Evolutionary conservation across 2,329 filamentous ascomycete genomes (phyloP).

Genomic region (Geoglossum cookeanum): DNA sequence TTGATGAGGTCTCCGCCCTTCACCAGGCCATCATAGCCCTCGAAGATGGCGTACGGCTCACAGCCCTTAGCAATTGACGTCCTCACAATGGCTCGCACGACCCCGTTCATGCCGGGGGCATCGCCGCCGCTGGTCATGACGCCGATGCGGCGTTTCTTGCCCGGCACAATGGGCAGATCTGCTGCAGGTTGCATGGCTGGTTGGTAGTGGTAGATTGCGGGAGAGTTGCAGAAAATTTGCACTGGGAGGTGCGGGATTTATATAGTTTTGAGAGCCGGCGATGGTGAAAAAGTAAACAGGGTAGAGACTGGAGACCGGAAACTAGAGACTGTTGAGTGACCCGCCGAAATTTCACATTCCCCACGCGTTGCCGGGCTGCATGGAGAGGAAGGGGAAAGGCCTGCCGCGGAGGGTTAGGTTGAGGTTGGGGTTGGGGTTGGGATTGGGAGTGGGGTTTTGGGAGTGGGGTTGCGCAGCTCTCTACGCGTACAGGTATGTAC

Average conservation of each 20-base stretch:
- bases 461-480: too few relatives aligned
- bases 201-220: neutral
- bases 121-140: constrained; percentile 92
- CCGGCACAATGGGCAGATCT: constrained; percentile 14
- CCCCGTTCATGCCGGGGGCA: constrained; percentile 86
- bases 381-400: too few relatives aligned
- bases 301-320: neutral
- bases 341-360: too few relatives aligned
- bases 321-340: too few relatives aligned
- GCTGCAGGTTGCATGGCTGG: neutral
- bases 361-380: too few relatives aligned
- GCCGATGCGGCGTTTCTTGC: constrained; percentile 49
- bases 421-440: too few relatives aligned
- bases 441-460: too few relatives aligned
- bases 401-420: too few relatives aligned
- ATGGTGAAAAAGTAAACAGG: neutral
- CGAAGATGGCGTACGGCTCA: constrained; percentile 66
- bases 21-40: constrained; percentile 91
- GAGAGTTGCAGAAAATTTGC: neutral
- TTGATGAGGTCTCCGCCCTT: constrained; percentile 74
- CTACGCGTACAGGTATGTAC: too few relatives aligned
- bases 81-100: constrained; percentile 75
- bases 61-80: constrained; percentile 75
- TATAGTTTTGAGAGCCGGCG: neutral
- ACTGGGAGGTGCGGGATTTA: neutral